Percentiles rank a stretch among this genome's conserved stretches.
Conservation (phyloP, 177 flowering plant species). For the Vitis hybrid region DNA sequence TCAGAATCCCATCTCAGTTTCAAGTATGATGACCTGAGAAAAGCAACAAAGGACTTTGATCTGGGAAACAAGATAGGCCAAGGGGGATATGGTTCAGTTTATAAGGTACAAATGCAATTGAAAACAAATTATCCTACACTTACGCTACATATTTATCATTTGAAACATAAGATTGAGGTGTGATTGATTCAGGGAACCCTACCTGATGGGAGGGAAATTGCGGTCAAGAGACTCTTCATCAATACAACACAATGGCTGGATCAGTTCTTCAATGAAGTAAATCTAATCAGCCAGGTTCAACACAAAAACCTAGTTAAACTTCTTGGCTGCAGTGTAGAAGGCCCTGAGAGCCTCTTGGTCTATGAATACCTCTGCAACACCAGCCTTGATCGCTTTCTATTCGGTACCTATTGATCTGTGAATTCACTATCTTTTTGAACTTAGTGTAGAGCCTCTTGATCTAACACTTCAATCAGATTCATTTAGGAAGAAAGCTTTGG, state of each 20-base stretch:
- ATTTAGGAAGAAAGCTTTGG: conserved; percentile 42
- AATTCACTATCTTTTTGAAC: neutral
- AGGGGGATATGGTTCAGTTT: conserved; percentile 89
- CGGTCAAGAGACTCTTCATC: conserved; percentile 88
- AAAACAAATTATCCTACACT: neutral
- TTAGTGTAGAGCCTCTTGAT: neutral
- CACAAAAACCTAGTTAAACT: conserved; percentile 86
- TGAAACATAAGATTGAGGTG: neutral
- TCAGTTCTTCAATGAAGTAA: conserved; percentile 87
- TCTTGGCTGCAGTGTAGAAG: conserved; percentile 85
- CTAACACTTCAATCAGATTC: conserved; percentile 40
- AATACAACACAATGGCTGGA: conserved; percentile 80
- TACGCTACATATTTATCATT: neutral
- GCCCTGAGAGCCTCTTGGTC: conserved; percentile 94
- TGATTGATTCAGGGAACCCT: conserved; percentile 60
- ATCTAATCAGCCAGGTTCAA: conserved; percentile 81
- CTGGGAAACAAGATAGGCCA: conserved; percentile 79
- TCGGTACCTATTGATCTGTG: conserved; percentile 42
- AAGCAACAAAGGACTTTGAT: conserved; percentile 73
- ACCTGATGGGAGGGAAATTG: conserved; percentile 85
- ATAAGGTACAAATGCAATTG: conserved; percentile 48
- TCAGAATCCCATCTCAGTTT: conserved; percentile 66
- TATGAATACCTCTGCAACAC: conserved; percentile 75
- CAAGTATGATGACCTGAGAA: conserved; percentile 83
- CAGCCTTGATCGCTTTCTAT: conserved; percentile 84